Evolutionary conservation across 345 rosid genomes (phyloP).

Genomic region (Psidium guajava): DNA sequence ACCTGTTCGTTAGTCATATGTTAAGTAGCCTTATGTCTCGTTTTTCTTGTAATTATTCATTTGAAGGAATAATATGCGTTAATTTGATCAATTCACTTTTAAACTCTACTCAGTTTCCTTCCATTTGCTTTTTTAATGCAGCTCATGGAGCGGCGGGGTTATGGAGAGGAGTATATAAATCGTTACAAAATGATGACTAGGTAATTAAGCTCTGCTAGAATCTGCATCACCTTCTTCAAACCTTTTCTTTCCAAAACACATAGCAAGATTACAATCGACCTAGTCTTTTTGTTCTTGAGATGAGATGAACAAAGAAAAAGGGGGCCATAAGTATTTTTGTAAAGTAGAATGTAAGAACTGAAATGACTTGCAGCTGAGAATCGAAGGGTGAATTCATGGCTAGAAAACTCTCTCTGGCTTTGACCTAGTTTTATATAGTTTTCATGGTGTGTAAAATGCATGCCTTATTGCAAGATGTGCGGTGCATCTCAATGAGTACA

Average conservation of each 20-base stretch:
- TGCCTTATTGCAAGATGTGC: not conserved
- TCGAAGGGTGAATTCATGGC: not conserved
- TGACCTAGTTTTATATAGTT: not conserved
- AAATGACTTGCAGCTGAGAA: not conserved
- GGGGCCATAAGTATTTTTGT: not conserved
- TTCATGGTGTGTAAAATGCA: not conserved
- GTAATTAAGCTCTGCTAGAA: conserved; percentile 14
- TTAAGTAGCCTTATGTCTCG: not conserved
- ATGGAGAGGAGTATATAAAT: conserved; percentile 75
- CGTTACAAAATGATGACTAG: conserved; percentile 99
- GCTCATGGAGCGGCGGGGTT: conserved; percentile 94
- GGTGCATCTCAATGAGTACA: not conserved
- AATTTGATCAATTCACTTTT: not conserved
- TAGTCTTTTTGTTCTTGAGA: not conserved
- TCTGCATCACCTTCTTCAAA: not conserved
- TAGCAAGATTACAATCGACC: not conserved
- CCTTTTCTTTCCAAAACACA: not conserved
- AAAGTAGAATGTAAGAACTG: not conserved
- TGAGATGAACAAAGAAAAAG: not conserved
- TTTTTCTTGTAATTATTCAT: not conserved
- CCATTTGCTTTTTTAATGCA: conserved; percentile 10
- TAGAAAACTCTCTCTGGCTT: not conserved
- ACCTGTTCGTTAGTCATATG: not conserved
- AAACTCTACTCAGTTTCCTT: not conserved
- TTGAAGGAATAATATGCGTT: not conserved